Evolutionary conservation across 148 eudicot genomes (phyloP).

Genomic region (Chenopodium berlandieri): DNA sequence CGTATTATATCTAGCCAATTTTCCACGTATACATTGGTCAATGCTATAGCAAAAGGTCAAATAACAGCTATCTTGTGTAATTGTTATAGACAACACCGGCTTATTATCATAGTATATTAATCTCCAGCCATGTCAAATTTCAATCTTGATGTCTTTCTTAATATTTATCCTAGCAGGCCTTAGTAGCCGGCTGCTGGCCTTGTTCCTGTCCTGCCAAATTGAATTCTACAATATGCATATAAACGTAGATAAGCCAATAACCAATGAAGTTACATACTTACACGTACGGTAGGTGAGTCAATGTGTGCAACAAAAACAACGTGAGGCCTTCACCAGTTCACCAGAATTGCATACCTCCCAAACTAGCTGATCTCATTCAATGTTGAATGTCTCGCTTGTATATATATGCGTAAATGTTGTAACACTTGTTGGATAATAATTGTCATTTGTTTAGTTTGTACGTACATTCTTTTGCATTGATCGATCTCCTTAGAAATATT

Average conservation of each 20-base stretch:
- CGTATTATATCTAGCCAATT: too few relatives aligned
- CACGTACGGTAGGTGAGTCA: too few relatives aligned
- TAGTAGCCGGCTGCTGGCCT: neutral
- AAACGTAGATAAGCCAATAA: too few relatives aligned
- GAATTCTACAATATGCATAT: neutral
- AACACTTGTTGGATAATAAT: neutral
- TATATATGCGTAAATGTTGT: neutral
- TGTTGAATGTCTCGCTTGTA: neutral
- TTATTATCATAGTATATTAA: too few relatives aligned
- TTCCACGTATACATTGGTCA: too few relatives aligned
- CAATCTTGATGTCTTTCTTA: too few relatives aligned
- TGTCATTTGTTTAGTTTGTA: neutral
- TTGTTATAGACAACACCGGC: too few relatives aligned
- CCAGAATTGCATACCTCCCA: neutral
- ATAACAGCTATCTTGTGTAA: too few relatives aligned
- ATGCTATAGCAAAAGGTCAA: too few relatives aligned
- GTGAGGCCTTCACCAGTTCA: neutral
- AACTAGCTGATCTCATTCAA: neutral
- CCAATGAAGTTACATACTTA: too few relatives aligned
- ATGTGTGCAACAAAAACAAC: constrained; percentile 1
- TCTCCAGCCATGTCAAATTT: too few relatives aligned
- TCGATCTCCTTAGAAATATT: neutral
- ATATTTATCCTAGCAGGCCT: too few relatives aligned
- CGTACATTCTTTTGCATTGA: neutral
- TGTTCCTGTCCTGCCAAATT: neutral